Evolutionary conservation across 2,329 filamentous ascomycete genomes (phyloP).

Genomic region (Aspergillus pseudotamarii): DNA sequence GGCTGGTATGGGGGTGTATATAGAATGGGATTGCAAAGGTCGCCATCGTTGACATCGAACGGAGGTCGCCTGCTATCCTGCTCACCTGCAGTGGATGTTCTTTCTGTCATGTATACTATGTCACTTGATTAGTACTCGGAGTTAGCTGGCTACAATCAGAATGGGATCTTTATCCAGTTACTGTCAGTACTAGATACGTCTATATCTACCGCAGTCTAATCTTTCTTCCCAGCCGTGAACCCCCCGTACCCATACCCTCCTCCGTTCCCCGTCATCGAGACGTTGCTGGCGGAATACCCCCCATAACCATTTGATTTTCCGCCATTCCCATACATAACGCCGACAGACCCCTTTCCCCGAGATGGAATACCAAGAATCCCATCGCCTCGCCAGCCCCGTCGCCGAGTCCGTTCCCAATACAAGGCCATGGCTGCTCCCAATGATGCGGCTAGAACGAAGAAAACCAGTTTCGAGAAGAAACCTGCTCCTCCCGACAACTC

Average conservation of each 20-base stretch:
- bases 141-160: slow-evolving; percentile 6
- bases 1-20: slow-evolving; percentile 3
- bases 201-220: slow-evolving; percentile 30
- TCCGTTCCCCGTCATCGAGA: slow-evolving; percentile 24
- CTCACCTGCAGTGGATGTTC: background rate
- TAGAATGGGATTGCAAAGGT: background rate
- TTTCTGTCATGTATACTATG: slow-evolving; percentile 20
- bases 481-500: slow-evolving; percentile 12
- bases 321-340: slow-evolving; percentile 58
- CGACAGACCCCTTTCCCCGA: slow-evolving; percentile 50
- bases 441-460: slow-evolving; percentile 40
- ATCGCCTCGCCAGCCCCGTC: slow-evolving; percentile 45
- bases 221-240: slow-evolving; percentile 45
- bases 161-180: slow-evolving; percentile 9
- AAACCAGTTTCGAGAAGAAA: slow-evolving; percentile 36
- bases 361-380: slow-evolving; percentile 52
- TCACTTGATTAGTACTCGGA: slow-evolving; percentile 1
- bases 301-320: slow-evolving; percentile 59
- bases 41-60: background rate
- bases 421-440: slow-evolving; percentile 39
- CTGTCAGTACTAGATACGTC: slow-evolving; percentile 9
- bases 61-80: background rate
- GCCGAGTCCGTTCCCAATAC: slow-evolving; percentile 40
- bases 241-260: slow-evolving; percentile 40
- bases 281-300: slow-evolving; percentile 49